phyloP scores from a whole-genome alignment of 2,329 filamentous ascomycete species.

The Neonectria neomacrospora region DNA sequence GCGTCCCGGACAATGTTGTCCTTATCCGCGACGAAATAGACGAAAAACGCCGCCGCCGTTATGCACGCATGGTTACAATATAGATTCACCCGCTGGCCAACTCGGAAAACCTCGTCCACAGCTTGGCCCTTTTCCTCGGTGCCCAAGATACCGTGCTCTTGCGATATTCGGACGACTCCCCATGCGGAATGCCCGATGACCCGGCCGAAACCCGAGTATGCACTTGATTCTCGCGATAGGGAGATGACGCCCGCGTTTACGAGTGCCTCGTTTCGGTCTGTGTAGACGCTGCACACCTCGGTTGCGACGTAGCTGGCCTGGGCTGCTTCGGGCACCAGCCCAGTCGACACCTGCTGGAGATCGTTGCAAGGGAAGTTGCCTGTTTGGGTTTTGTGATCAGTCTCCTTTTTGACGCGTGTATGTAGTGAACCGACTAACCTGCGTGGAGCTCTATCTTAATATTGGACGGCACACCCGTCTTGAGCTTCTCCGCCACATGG shows the following conservation, averaged over 20 bases:
- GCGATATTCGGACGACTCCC: slow-evolving; percentile 50
- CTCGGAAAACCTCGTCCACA: slow-evolving; percentile 44
- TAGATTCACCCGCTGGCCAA: slow-evolving; percentile 49
- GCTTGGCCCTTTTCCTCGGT: slow-evolving; percentile 35
- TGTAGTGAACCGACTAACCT: slow-evolving; percentile 29
- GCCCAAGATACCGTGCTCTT: slow-evolving; percentile 53
- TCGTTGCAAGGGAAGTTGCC: slow-evolving; percentile 53
- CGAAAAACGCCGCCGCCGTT: slow-evolving; percentile 50
- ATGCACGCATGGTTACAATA: slow-evolving; percentile 52
- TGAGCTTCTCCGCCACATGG: slow-evolving; percentile 49
- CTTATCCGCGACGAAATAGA: slow-evolving; percentile 52
- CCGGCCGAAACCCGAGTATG: slow-evolving; percentile 45
- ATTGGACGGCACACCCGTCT: slow-evolving; percentile 44
- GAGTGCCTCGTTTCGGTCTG: slow-evolving; percentile 52
- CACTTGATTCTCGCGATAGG: slow-evolving; percentile 49
- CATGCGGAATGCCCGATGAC: slow-evolving; percentile 45
- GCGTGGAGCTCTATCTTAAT: slow-evolving; percentile 52
- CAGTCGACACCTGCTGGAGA: slow-evolving; percentile 53
- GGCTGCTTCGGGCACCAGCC: slow-evolving; percentile 43
- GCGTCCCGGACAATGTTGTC: slow-evolving; percentile 48
- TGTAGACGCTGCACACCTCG: slow-evolving; percentile 54
- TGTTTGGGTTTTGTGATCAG: neutral
- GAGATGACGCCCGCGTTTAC: slow-evolving; percentile 52
- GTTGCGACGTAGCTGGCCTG: slow-evolving; percentile 47
- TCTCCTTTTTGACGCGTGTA: no score